Percentiles rank a stretch among this genome's conserved stretches.
These are phyloP conservation scores for Luffa acutangula DNA, from an alignment of 306 rosid genomes.

Conservation along the genomic window DNA sequence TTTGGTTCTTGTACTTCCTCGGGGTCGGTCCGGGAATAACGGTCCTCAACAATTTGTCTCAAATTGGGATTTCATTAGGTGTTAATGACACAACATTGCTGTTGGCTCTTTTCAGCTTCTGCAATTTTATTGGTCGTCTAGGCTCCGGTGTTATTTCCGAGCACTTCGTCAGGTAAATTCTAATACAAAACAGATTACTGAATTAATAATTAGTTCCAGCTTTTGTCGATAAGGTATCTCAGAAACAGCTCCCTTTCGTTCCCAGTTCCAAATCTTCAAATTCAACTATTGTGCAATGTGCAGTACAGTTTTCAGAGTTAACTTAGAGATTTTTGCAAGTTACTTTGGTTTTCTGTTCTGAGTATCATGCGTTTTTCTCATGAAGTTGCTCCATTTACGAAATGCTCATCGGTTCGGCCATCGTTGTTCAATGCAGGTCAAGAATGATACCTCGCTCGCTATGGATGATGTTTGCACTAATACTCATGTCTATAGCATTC, in stretches of 20 bases:
- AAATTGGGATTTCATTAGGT: conserved; percentile 72
- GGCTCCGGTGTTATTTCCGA: conserved; percentile 79
- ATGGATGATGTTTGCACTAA: conserved; percentile 62
- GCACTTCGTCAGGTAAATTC: conserved; percentile 64
- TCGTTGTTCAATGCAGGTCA: conserved; percentile 26
- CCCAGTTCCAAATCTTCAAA: background rate
- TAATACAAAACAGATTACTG: background rate
- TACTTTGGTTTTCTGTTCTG: background rate
- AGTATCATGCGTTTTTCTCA: background rate
- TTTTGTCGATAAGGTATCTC: background rate
- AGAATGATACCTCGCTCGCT: conserved; percentile 47
- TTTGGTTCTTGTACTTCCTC: conserved; percentile 61
- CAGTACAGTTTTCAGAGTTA: background rate
- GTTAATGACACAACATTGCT: conserved; percentile 44
- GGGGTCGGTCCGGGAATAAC: conserved; percentile 78
- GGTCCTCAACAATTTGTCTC: conserved; percentile 78
- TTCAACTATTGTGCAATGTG: background rate
- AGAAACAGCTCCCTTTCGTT: background rate
- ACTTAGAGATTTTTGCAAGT: background rate
- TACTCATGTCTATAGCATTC: conserved; percentile 44
- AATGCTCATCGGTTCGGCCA: background rate
- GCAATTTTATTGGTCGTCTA: conserved; percentile 69
- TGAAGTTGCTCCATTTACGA: background rate
- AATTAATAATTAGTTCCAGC: background rate
- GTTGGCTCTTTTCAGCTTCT: conserved; percentile 69